phyloP scores from a whole-genome alignment of 768 basidiomycete species.

The Exsudoporus frostii region DNA sequence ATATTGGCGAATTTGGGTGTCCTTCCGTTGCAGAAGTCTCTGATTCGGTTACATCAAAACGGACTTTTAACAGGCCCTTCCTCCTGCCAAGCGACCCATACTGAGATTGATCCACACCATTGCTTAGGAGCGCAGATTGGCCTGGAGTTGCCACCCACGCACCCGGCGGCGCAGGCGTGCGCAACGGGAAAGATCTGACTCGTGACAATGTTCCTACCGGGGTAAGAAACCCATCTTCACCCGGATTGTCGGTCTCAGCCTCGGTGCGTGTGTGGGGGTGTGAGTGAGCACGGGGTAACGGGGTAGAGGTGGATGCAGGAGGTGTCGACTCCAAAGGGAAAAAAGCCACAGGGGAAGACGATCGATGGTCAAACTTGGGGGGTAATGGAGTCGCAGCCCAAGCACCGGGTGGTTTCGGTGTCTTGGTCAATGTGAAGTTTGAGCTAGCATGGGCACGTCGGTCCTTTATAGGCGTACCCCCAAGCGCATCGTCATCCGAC shows the following conservation, averaged over 20 bases:
- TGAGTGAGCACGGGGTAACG: conserved; percentile 18
- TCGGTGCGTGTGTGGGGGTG: conserved; percentile 17
- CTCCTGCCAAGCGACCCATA: conserved; percentile 36
- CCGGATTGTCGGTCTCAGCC: conserved; percentile 10
- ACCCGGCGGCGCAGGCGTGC: conserved; percentile 69
- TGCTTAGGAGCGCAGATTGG: conserved; percentile 21
- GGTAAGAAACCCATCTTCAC: conserved; percentile 35
- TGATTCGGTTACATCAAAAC: conserved; percentile 55
- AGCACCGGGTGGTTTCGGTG: conserved; percentile 45
- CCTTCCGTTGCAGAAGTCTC: conserved; percentile 31
- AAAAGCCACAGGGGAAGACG: conserved; percentile 13
- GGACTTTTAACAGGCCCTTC: conserved; percentile 67
- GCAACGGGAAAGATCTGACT: conserved; percentile 42
- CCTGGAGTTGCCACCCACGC: conserved; percentile 62
- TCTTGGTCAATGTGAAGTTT: conserved; percentile 38
- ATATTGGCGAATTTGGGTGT: conserved; percentile 24
- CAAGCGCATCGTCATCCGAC: conserved; percentile 43
- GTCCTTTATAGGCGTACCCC: conserved; percentile 22
- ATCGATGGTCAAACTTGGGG: conserved; percentile 11
- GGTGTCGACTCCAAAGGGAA: conserved; percentile 28
- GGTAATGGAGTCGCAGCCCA: conserved; percentile 42
- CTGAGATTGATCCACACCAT: conserved; percentile 25
- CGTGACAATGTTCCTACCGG: conserved; percentile 50
- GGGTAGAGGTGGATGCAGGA: conserved; percentile 25
- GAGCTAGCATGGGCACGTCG: conserved; percentile 12